Evolutionary conservation across 2,329 filamentous ascomycete genomes (phyloP), one percentile per base, ranked within the genome.

Genomic region (Cercospora beticola): DNA sequence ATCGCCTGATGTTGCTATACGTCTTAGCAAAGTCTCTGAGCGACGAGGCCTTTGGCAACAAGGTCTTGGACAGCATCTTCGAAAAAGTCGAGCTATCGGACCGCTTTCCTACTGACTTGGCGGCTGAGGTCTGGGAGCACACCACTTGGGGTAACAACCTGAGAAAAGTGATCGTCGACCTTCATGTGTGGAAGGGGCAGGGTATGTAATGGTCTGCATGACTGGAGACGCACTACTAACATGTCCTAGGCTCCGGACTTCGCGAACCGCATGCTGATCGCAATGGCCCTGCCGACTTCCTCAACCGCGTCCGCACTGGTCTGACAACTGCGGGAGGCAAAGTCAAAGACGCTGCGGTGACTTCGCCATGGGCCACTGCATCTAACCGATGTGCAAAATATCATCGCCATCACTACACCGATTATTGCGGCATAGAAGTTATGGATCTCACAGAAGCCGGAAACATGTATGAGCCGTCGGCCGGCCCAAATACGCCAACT

Each of bases 21-120:
- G 30, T 74, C 12, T 65, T 79, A 0, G 77, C 73, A 5, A 67
- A 70, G 3, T 64, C 70, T 30, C 18, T 77, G 1, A 56, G 65
- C 6, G 76, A 78, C 46, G 69, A 73, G 26, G 60, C 56, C 3
- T 77, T 76, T 68, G 71, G 67, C 23, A 77, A 78, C 52, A 67
- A 66, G 2, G 66, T 74, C 2, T 58, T 77, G 23, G 67, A 74
- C 14, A 70, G 68, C 1, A 33, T 76, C 5, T 64, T 77, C 8
- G 70, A 71, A 46, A 73, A 72, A 21, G 64, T 75, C 31, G 18
- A 59, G 8, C 60, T 66, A 28, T 64, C 59, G 16, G 57, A 70
- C 5, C 54, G 65, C 26, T 74, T 69, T 40, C 72, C 72, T 0
- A 74, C 72, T 10, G 68, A 68, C 12, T 23, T 76, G n/a, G 73